Base-by-base conservation (phyloP, 2,329 filamentous ascomycete species). In the Apiospora rasikravindrae region DNA sequence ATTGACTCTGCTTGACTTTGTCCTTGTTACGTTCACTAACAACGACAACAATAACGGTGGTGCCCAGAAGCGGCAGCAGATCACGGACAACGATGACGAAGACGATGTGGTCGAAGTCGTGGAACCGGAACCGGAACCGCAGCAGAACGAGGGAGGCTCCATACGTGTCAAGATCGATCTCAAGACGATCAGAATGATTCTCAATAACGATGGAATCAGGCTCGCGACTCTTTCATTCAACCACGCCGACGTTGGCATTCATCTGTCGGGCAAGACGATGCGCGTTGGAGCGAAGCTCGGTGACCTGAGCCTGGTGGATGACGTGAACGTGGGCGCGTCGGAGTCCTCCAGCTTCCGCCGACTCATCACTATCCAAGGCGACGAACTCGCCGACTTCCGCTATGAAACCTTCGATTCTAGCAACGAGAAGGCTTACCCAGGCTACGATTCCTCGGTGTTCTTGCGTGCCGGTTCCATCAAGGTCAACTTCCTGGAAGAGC, bases 181-280 rank as follows among this genome's bases (percentile, higher is more conserved):
- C 74, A 97, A 97, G 84, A 95, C 93, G 84, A 98, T 99, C 75
- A 91, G 94, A 2, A 87, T 99, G 40, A 96, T 99, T 74, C 86
- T 99, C 71, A 99, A 99, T 81, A 98, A 99, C 75, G 97, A 99
- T 80, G 96, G 96, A 0, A 97, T 98, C 72, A 91, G 96, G 37
- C 88, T 99, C 40, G 96, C 96, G 40, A 99, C 96, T 0, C 84
- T 99, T 24, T 96, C 95, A 70, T 90, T 99, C 78, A 97, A 94
- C 76, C 96, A 96, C 73, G 96, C 95, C 2, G 94, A 98, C 79
- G 92, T 98, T 45, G 94, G 94, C 0, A 92, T 99, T 8, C 97
- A 97, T 84, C 85, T 99, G 5, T 90, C 93, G 69, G 95, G 93
- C 53, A 94, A 91, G 76, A 92, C 94, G 0, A 96, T 99, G 93